Evolutionary conservation across 192 early-diverging fungal genomes (phyloP).

Genomic region (Martensiomyces pterosporus): DNA sequence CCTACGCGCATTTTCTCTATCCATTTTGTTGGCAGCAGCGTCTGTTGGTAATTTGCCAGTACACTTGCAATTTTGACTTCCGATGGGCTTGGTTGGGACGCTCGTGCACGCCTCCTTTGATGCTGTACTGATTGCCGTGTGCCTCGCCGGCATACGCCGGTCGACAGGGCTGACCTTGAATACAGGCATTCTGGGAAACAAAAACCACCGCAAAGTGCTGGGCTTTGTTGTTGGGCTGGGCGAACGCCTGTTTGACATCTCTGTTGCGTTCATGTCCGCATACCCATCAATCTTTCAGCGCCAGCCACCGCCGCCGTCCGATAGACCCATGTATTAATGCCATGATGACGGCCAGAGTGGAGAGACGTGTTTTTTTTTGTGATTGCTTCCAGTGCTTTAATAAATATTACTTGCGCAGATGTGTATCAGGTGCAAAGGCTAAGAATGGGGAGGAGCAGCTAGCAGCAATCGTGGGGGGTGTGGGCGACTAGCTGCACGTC

Average conservation of each 20-base stretch:
- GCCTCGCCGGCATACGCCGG: constrained; percentile 46
- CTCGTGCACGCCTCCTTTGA: constrained; percentile 39
- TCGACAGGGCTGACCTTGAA: constrained; percentile 41
- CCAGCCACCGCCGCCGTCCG: constrained; percentile 1
- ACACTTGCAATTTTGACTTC: neutral
- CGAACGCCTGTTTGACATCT: constrained; percentile 42
- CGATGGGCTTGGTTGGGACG: constrained; percentile 43
- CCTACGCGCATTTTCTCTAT: too few relatives aligned
- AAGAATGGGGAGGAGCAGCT: too few relatives aligned
- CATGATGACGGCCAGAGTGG: too few relatives aligned
- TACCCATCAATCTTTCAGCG: constrained; percentile 44
- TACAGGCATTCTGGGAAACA: constrained; percentile 17
- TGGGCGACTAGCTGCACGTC: too few relatives aligned
- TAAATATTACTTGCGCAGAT: too few relatives aligned
- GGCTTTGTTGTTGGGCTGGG: constrained; percentile 37
- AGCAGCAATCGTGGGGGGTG: too few relatives aligned
- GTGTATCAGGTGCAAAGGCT: too few relatives aligned
- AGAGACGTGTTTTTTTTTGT: too few relatives aligned
- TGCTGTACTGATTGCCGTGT: constrained; percentile 33
- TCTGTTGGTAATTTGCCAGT: too few relatives aligned
- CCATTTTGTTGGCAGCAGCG: neutral
- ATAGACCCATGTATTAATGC: neutral
- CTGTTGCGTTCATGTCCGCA: constrained; percentile 44
- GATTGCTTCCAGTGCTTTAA: too few relatives aligned
- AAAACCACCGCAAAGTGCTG: constrained; percentile 36